phyloP scores from a whole-genome alignment of 352 stramenopile species.

The Globisporangium acanthophoron region DNA sequence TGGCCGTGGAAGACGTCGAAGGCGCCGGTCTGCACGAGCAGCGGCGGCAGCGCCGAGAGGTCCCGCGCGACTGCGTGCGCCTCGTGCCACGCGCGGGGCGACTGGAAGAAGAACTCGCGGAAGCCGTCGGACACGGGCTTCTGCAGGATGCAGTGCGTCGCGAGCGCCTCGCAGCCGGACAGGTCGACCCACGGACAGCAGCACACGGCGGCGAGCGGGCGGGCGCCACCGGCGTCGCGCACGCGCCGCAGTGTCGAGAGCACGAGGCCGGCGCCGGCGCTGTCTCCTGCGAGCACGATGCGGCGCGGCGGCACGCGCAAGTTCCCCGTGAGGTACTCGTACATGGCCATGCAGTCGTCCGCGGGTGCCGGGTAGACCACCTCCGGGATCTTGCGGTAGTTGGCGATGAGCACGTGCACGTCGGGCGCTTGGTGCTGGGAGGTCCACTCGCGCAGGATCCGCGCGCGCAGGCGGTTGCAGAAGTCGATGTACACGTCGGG shows the following conservation, averaged over 20 bases:
- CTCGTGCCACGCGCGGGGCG: constrained; percentile 26
- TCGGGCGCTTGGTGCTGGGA: constrained; percentile 1
- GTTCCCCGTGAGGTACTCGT: constrained; percentile 28
- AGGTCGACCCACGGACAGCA: constrained; percentile 51
- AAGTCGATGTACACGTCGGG: constrained; percentile 53
- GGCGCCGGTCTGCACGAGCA: constrained; percentile 37
- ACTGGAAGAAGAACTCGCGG: constrained; percentile 21
- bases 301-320: constrained; percentile 20
- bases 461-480: constrained; percentile 24
- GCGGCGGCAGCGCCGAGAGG: constrained; percentile 31
- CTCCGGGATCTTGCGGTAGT: constrained; percentile 62
- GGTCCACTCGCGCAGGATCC: constrained; percentile 15
- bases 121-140: constrained; percentile 32
- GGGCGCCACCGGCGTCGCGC: constrained; percentile 11
- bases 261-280: constrained; percentile 41
- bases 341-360: constrained; percentile 45
- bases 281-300: constrained; percentile 47
- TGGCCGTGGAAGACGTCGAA: constrained; percentile 46
- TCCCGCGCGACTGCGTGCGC: constrained; percentile 31
- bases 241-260: constrained; percentile 40
- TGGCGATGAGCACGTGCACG: constrained; percentile 53
- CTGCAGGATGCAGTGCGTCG: constrained; percentile 45
- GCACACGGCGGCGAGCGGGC: constrained; percentile 31
- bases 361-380: constrained; percentile 31
- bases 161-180: constrained; percentile 18